Conservation (phyloP, 2,329 filamentous ascomycete species). For the Claviceps pazoutovae region DNA sequence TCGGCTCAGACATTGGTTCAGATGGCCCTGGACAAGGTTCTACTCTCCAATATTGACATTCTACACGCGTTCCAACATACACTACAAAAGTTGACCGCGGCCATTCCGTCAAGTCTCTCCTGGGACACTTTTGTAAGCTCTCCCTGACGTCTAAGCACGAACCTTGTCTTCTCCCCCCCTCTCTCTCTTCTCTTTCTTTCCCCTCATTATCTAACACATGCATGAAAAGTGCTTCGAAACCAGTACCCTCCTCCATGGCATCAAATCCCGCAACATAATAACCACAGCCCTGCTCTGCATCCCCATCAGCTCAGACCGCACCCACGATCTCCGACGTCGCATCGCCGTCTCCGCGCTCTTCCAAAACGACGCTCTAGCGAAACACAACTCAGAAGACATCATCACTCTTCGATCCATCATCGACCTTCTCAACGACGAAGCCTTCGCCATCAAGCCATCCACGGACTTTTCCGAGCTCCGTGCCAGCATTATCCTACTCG, state of each 20-base stretch:
- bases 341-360: conserved; percentile 54
- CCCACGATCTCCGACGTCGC: conserved; percentile 49
- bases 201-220: conserved; percentile 2
- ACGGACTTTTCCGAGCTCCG: conserved; percentile 58
- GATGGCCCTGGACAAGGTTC: conserved; percentile 39
- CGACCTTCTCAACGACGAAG: conserved; percentile 29
- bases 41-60: conserved; percentile 30
- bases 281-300: conserved; percentile 45
- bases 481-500: conserved; percentile 53
- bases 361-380: conserved; percentile 28
- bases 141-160: too few relatives aligned
- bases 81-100: conserved; percentile 27
- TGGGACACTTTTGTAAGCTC: conserved; percentile 32
- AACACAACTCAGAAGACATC: conserved; percentile 25
- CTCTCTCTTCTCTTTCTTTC: background rate
- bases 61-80: conserved; percentile 26
- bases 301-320: conserved; percentile 32
- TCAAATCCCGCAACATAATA: conserved; percentile 37
- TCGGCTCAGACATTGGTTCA: conserved; percentile 35
- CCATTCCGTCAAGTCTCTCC: conserved; percentile 19
- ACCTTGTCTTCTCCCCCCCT: too few relatives aligned
- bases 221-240: conserved; percentile 33
- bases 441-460: conserved; percentile 37
- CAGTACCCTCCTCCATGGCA: conserved; percentile 30
- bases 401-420: conserved; percentile 31